A percentile compares a stretch with the other conserved stretches of the same genome.
phyloP scores from a whole-genome alignment of 768 basidiomycete species.

The Rhizopogon vesiculosus region DNA sequence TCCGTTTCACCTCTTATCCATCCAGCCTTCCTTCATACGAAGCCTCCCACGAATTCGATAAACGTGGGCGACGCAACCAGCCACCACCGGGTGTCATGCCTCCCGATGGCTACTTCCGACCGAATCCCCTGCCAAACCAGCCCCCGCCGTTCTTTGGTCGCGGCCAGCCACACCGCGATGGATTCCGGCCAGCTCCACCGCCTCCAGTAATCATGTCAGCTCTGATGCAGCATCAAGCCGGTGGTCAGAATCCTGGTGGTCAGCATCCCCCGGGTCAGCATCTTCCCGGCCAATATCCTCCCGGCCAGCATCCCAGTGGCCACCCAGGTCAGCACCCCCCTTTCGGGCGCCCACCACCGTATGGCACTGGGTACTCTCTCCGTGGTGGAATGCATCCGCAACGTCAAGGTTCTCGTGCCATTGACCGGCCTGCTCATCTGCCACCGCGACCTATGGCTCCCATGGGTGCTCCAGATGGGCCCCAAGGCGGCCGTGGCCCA shows the following conservation, averaged over 20 bases:
- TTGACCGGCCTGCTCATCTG: slow-evolving; percentile 8
- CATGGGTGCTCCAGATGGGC: slow-evolving; percentile 8
- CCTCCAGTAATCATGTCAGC: slow-evolving; percentile 24
- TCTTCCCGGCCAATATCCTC: slow-evolving; percentile 6
- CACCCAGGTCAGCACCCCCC: slow-evolving; percentile 5
- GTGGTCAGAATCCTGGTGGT: neutral
- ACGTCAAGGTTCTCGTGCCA: neutral
- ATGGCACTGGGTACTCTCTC: neutral
- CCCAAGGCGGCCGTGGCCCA: slow-evolving; percentile 8
- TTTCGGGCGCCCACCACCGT: neutral
- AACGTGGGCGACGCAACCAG: slow-evolving; percentile 54
- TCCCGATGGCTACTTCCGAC: slow-evolving; percentile 15
- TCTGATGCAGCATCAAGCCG: slow-evolving; percentile 21
- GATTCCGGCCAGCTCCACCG: slow-evolving; percentile 14
- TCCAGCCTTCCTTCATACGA: slow-evolving; percentile 70
- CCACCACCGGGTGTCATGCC: slow-evolving; percentile 20
- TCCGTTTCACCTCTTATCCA: neutral
- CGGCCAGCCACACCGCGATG: slow-evolving; percentile 28
- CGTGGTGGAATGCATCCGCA: neutral
- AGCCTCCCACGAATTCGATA: slow-evolving; percentile 80
- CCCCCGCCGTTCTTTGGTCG: slow-evolving; percentile 29
- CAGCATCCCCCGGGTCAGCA: neutral
- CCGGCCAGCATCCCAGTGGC: slow-evolving; percentile 5
- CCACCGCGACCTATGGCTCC: slow-evolving; percentile 19
- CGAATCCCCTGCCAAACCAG: slow-evolving; percentile 9